These are phyloP conservation scores for Saccharomyces hybrid DNA, from an alignment of 1,139 yeast species.

Conservation along the genomic window DNA sequence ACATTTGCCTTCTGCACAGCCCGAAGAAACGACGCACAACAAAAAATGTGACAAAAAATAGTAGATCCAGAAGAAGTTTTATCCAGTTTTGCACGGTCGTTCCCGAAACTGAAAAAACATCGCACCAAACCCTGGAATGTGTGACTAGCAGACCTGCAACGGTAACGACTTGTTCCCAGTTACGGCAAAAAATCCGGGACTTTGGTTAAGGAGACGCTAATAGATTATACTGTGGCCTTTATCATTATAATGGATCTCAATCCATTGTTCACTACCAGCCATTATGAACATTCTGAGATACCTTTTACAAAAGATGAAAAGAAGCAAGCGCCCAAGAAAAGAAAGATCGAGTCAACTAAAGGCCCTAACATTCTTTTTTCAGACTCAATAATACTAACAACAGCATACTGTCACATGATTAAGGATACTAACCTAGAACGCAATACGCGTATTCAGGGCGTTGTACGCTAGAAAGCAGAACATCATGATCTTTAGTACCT, in stretches of 20 bases:
- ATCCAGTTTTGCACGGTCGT: background rate
- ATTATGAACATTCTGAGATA: background rate
- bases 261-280: background rate
- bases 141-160: background rate
- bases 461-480: background rate
- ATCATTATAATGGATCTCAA: background rate
- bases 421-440: background rate
- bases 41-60: background rate
- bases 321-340: background rate
- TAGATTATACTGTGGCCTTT: background rate
- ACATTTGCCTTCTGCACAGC: background rate
- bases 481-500: background rate
- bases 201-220: background rate
- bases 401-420: background rate
- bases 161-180: background rate
- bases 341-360: background rate
- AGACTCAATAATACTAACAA: background rate
- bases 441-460: background rate
- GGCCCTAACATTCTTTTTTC: background rate
- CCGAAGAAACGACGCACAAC: background rate
- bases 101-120: background rate
- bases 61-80: background rate
- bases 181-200: background rate
- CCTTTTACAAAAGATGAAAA: background rate
- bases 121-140: background rate